A percentile compares a stretch with the other conserved stretches of the same genome.
phyloP scores from a whole-genome alignment of 139 green algal genomes.

The Yamagishiella unicocca region DNA sequence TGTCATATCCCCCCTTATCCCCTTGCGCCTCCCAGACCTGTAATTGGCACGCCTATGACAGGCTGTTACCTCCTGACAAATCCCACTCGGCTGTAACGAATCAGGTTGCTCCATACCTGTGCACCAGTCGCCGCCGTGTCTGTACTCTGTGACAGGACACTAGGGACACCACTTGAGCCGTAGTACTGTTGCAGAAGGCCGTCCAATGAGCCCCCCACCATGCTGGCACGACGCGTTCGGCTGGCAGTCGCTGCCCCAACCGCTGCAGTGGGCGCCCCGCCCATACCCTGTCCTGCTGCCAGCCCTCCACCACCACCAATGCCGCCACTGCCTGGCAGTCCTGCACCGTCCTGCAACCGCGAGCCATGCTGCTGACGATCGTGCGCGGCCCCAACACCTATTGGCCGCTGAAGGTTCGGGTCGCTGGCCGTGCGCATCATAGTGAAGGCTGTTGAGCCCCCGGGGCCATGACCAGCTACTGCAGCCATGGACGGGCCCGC shows the following conservation, averaged over 20 bases:
- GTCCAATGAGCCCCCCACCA: constrained; percentile 5
- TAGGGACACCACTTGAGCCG: neutral
- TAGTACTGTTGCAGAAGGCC: neutral
- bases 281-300: no score
- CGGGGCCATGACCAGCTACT: neutral
- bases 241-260: neutral
- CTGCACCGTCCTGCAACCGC: neutral
- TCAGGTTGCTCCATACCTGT: neutral
- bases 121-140: neutral
- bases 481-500: neutral
- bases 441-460: no score
- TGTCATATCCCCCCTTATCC: neutral
- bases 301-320: neutral
- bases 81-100: neutral
- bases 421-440: neutral
- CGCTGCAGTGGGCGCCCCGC: neutral
- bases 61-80: neutral
- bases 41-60: neutral
- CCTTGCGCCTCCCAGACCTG: neutral
- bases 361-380: neutral
- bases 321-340: neutral
- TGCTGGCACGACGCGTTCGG: neutral
- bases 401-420: neutral
- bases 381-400: neutral
- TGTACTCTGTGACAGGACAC: neutral